Evolutionary conservation across 2,329 filamentous ascomycete species (phyloP), one percentile per base, ranked within the genome.

Genomic region (Fusarium falciforme): DNA sequence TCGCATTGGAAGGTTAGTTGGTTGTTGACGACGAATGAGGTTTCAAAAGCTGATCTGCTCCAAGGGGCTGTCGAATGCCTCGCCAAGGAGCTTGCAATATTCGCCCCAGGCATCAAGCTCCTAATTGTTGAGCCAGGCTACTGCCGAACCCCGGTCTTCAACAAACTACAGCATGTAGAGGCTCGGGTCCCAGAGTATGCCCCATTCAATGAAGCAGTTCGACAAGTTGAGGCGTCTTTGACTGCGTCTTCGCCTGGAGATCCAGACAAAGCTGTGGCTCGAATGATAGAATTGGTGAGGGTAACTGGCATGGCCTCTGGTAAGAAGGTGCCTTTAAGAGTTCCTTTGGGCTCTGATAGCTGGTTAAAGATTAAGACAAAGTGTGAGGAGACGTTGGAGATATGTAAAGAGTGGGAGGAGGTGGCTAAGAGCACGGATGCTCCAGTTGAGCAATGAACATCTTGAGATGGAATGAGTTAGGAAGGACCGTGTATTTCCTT

Each of bases 221-320:
- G 71, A 12, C 66, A 75, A 5, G 66, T 61, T 4, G 76, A 79
- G 31, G 68, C 74, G 11, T 61, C 58, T 10, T 10, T 78, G 11
- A 67, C 70, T 1, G 61, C 61, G 0, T 80, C 87, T 61, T 84
- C 89, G 60, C 83, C 84, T 2, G 87, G 88, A 4, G 87, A 90
- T 67, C 85, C 87, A 4, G 71, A 72, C 0, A 87, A 89, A 76
- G 88, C 83, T 4, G 87, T 85, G 1, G 80, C 84, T 25, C 83
- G 84, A 0, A 88, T 89, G 81, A 89, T 89, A 72, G 86, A 90
- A 61, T 76, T 91, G 17, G 88, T 87, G 1, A 82, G 87, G 14
- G 84, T 88, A 16, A 87, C 86, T 5, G 81, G 80, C 0, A 62
- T 80, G n/a, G 80, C 72, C 2, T 75, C 70, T 3, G 82, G 81